phyloP scores from a whole-genome alignment of 2,329 filamentous ascomycete species.

The Chalara sp. region DNA sequence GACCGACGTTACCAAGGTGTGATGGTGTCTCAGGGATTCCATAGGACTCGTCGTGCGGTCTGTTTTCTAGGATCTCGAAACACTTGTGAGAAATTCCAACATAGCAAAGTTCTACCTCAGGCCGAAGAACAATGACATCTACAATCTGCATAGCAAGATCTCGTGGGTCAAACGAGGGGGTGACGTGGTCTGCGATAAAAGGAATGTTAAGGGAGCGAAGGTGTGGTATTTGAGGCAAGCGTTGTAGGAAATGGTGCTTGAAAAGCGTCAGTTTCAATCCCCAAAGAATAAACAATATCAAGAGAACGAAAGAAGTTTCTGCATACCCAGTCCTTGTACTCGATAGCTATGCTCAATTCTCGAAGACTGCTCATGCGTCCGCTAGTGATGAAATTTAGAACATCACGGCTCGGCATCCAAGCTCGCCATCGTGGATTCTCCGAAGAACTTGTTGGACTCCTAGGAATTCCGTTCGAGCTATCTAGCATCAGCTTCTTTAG shows the following conservation, averaged over 20 bases:
- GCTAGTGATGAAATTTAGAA: constrained; percentile 67
- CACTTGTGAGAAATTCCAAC: constrained; percentile 72
- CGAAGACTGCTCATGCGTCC: constrained; percentile 66
- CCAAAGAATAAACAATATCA: background rate
- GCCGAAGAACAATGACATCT: constrained; percentile 69
- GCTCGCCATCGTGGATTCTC: constrained; percentile 49
- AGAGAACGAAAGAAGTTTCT: background rate
- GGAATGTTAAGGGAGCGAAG: constrained; percentile 67
- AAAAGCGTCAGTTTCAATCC: constrained; percentile 9
- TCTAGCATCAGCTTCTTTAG: constrained; percentile 70
- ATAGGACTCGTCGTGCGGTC: constrained; percentile 36
- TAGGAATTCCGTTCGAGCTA: constrained; percentile 49
- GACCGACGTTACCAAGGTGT: constrained; percentile 28
- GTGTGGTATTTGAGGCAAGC: constrained; percentile 63
- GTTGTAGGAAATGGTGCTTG: constrained; percentile 72
- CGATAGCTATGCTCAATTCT: constrained; percentile 65
- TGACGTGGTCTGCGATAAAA: constrained; percentile 57
- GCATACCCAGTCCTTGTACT: constrained; percentile 74
- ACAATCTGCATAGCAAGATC: constrained; percentile 72
- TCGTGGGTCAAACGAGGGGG: constrained; percentile 47
- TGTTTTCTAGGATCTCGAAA: constrained; percentile 70
- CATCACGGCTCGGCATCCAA: constrained; percentile 66
- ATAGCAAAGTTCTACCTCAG: constrained; percentile 72
- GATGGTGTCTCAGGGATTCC: constrained; percentile 18
- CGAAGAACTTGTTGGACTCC: constrained; percentile 27